Base-by-base conservation (phyloP, 2,329 filamentous ascomycete species). In the Conoideocrella luteorostrata region DNA sequence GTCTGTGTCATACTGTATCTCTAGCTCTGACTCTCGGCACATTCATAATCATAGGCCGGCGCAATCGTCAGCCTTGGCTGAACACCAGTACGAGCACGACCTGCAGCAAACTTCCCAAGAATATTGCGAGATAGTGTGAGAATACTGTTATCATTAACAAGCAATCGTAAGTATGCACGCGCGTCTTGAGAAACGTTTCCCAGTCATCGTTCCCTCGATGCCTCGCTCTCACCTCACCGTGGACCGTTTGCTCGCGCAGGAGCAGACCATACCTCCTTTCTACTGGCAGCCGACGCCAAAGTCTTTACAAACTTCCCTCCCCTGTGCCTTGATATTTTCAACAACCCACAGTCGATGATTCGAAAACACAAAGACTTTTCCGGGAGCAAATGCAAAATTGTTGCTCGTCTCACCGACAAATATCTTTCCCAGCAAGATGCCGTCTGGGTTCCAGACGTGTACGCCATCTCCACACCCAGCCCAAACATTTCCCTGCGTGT, bases 401-500 rank as follows among this genome's bases (percentile, higher is more conserved):
- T 46, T 50, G 45, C 47, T 46, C 18, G 21, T 39, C 28, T 49
- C 47, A 23, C 43, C 49, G 7, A 48, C 38, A 24, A 41, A 71
- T 15, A 83, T 74, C 61, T 82, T 83, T 1, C 72, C 72, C n/a
- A 75, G 64, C 2, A 75, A 61, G 42, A 64, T 65, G 15, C 71
- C 71, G 2, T 60, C 62, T 0, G 62, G 51, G 42, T 71, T 70
- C 65, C 66, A 76, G 0, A 75, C 66, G 42, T 72, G 66, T 3
- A 75, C 63, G 6, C 71, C 72, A 45, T 75, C 72, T 1, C 68
- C 69, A 39, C 66, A 70, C 7, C 69, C 70, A 4, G 66, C 59
- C 50, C 74, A 82, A 3, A 82, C 68, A 41, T 80, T 76, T 2
- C 78, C 78, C 11, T 70, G 60, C 7, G 65, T 60, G 50, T 80